These are phyloP conservation scores for Verticillium dahliae DNA, from an alignment of 2,329 filamentous ascomycete species.

Conservation along the genomic window DNA sequence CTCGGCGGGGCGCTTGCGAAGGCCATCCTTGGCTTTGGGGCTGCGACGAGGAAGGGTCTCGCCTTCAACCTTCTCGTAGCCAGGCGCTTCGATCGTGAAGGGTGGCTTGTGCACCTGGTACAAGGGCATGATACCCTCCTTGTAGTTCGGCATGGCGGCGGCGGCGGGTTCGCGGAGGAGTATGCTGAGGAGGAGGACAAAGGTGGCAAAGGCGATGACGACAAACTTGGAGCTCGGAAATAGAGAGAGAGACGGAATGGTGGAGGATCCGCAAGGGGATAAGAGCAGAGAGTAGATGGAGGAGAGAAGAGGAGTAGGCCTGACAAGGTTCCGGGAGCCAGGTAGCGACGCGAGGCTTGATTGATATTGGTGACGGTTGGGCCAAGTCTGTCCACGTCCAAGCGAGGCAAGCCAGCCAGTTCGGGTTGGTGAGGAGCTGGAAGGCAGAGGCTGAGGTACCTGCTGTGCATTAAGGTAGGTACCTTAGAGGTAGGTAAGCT, in stretches of 20 bases:
- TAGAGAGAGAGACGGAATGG: background rate
- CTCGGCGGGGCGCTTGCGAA: constrained; percentile 58
- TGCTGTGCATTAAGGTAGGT: no score
- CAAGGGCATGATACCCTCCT: constrained; percentile 40
- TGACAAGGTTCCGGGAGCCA: background rate
- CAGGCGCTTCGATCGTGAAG: constrained; percentile 67
- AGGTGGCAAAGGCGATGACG: background rate
- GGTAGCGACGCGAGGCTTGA: background rate
- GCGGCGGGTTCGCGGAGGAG: background rate
- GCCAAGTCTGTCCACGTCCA: background rate
- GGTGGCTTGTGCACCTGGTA: constrained; percentile 62
- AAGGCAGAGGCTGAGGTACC: background rate
- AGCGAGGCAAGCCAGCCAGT: background rate
- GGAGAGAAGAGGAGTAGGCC: background rate
- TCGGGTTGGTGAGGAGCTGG: background rate
- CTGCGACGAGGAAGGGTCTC: constrained; percentile 82
- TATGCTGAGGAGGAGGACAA: background rate
- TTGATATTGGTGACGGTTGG: background rate
- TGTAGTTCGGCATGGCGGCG: constrained; percentile 18
- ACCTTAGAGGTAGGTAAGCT: background rate
- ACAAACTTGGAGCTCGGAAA: background rate
- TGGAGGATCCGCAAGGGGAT: background rate
- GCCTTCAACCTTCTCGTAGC: constrained; percentile 62
- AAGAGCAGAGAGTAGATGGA: background rate
- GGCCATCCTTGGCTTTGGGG: constrained; percentile 61